A percentile compares a stretch with the other conserved stretches of the same genome.
These are phyloP conservation scores for Rubroshorea leprosula DNA, from an alignment of 345 rosid species.

Conservation along the genomic window DNA sequence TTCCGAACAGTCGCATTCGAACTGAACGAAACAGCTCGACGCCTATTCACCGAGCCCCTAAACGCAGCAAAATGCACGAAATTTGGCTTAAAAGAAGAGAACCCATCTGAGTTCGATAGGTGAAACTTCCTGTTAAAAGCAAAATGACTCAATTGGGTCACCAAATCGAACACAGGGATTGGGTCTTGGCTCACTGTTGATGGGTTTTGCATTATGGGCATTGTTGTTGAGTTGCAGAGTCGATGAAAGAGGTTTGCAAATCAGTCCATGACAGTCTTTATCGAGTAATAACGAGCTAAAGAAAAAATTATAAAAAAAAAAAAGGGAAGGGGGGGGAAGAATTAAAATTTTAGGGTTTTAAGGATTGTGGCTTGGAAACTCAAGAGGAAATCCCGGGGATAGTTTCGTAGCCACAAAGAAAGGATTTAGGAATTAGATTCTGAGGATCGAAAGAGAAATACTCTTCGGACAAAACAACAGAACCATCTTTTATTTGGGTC, in stretches of 20 bases:
- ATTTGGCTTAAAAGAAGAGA: background rate
- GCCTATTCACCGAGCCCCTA: conserved; percentile 23
- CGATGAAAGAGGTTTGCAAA: background rate
- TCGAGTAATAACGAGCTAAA: conserved; percentile 8
- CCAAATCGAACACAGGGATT: conserved; percentile 42
- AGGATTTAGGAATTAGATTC: too few species aligned
- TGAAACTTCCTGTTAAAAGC: conserved; percentile 35
- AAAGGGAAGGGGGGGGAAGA: background rate
- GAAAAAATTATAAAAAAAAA: background rate
- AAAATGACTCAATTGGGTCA: conserved; percentile 42
- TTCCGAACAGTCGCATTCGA: conserved; percentile 31
- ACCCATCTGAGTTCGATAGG: conserved; percentile 38
- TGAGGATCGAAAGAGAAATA: too few species aligned
- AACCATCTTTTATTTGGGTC: too few species aligned
- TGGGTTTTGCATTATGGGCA: conserved; percentile 53
- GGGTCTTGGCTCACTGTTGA: conserved; percentile 59
- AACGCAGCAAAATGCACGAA: conserved; percentile 40
- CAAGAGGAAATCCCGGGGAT: too few species aligned
- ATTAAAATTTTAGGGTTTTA: too few species aligned
- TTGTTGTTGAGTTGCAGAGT: background rate
- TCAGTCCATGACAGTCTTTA: conserved; percentile 26
- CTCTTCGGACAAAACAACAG: too few species aligned
- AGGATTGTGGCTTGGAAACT: too few species aligned
- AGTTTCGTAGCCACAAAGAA: too few species aligned
- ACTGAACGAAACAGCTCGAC: conserved; percentile 47